phyloP scores from a whole-genome alignment of 164 flowering plant genomes.

The Sextonia rubra region DNA sequence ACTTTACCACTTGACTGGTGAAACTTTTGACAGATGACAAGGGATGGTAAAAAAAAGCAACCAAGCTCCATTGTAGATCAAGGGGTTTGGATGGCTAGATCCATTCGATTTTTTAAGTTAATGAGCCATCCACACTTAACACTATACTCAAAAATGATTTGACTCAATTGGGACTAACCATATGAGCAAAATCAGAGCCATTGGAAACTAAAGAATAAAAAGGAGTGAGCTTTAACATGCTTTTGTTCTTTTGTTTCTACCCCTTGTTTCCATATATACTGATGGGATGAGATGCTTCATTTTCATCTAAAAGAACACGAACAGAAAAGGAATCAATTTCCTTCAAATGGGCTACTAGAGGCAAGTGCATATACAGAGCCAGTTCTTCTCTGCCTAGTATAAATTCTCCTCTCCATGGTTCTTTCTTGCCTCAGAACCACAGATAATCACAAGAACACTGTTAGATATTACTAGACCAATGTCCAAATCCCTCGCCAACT shows the following conservation, averaged over 20 bases:
- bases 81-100: not conserved
- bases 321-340: not conserved
- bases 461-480: not conserved
- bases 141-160: not conserved
- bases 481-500: slow-evolving; percentile 1
- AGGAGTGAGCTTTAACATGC: too few species aligned
- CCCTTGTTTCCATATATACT: not conserved
- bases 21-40: not conserved
- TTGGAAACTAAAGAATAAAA: too few species aligned
- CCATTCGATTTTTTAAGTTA: not conserved
- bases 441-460: not conserved
- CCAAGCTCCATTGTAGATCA: not conserved
- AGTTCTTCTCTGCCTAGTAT: not conserved
- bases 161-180: not conserved
- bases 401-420: not conserved
- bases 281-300: not conserved
- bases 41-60: too few species aligned
- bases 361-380: not conserved
- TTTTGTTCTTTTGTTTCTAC: not conserved
- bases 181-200: not conserved
- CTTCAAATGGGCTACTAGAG: not conserved
- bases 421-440: not conserved
- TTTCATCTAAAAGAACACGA: not conserved
- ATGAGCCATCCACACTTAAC: not conserved
- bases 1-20: not conserved